Conservation (phyloP, 495 filamentous ascomycete species). For the Letharia columbiana region DNA sequence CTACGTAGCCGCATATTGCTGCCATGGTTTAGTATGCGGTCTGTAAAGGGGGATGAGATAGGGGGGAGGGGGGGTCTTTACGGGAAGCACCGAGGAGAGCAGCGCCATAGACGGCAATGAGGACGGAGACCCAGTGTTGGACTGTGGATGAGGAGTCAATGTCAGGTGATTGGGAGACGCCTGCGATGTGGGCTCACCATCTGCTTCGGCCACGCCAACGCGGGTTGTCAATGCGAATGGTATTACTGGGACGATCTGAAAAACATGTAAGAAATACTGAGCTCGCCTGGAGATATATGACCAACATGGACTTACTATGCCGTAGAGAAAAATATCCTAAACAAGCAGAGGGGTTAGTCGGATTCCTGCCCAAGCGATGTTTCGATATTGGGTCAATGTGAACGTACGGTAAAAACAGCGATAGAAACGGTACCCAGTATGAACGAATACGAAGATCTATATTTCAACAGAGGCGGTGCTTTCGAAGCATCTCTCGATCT, state of each 20-base stretch:
- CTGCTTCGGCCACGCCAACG: conserved; percentile 46
- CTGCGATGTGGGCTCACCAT: neutral
- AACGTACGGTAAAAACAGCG: conserved; percentile 43
- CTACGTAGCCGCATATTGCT: conserved; percentile 38
- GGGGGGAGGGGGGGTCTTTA: conserved; percentile 21
- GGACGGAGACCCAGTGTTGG: conserved; percentile 68
- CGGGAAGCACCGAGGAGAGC: conserved; percentile 55
- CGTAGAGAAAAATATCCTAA: conserved; percentile 75
- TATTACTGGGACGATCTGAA: conserved; percentile 69
- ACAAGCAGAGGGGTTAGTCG: conserved; percentile 14
- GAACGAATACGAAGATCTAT: conserved; percentile 38
- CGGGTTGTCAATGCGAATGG: conserved; percentile 62
- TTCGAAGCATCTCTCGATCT: conserved; percentile 11
- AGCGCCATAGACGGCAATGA: conserved; percentile 71
- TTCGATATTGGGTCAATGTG: conserved; percentile 12
- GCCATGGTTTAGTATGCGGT: neutral
- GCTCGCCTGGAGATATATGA: neutral
- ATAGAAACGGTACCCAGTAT: conserved; percentile 44
- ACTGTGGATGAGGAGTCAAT: conserved; percentile 34
- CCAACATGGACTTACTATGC: conserved; percentile 38
- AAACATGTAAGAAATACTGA: conserved; percentile 10
- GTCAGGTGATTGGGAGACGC: neutral
- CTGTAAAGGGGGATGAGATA: neutral
- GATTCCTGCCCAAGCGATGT: neutral
- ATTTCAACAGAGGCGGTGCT: conserved; percentile 17